Percentiles rank a stretch among this genome's conserved stretches.
These are phyloP conservation scores for Scedosporium boydii DNA, from an alignment of 2,329 filamentous ascomycete species.

Conservation along the genomic window DNA sequence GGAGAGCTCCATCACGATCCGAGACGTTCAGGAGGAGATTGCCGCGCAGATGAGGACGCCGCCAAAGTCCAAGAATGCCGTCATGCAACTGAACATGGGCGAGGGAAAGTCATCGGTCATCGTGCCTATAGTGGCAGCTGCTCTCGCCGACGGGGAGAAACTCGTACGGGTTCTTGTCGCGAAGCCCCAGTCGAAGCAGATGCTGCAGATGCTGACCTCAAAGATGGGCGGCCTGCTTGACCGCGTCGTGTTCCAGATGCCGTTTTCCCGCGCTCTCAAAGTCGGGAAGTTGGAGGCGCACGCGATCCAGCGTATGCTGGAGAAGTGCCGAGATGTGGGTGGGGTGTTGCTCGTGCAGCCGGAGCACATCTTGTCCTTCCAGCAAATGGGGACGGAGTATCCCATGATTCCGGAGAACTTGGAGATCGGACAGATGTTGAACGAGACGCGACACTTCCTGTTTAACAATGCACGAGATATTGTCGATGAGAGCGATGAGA, in stretches of 20 bases:
- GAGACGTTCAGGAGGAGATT: constrained; percentile 49
- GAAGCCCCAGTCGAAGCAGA: constrained; percentile 52
- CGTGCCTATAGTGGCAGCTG: constrained; percentile 49
- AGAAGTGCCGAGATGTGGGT: constrained; percentile 35
- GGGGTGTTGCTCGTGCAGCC: constrained; percentile 54
- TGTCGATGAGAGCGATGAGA: constrained; percentile 58
- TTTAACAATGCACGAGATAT: constrained; percentile 39
- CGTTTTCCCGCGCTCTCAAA: constrained; percentile 43
- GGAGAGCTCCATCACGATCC: constrained; percentile 52
- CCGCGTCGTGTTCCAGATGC: constrained; percentile 45
- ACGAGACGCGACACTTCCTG: constrained; percentile 34
- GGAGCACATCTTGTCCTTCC: constrained; percentile 54
- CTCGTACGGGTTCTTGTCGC: constrained; percentile 51
- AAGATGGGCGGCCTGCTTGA: constrained; percentile 47
- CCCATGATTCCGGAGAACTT: constrained; percentile 19
- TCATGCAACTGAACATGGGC: constrained; percentile 64
- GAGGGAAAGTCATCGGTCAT: constrained; percentile 64
- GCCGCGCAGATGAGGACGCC: constrained; percentile 44
- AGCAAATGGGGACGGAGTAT: constrained; percentile 49
- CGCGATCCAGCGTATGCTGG: constrained; percentile 26
- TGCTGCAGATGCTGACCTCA: constrained; percentile 43
- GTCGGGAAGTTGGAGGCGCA: constrained; percentile 21
- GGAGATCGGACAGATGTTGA: constrained; percentile 21
- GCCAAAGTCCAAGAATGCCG: constrained; percentile 29
- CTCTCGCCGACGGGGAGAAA: constrained; percentile 37